Conservation (phyloP, 2,329 filamentous ascomycete species). For the Colletotrichum sp. region DNA sequence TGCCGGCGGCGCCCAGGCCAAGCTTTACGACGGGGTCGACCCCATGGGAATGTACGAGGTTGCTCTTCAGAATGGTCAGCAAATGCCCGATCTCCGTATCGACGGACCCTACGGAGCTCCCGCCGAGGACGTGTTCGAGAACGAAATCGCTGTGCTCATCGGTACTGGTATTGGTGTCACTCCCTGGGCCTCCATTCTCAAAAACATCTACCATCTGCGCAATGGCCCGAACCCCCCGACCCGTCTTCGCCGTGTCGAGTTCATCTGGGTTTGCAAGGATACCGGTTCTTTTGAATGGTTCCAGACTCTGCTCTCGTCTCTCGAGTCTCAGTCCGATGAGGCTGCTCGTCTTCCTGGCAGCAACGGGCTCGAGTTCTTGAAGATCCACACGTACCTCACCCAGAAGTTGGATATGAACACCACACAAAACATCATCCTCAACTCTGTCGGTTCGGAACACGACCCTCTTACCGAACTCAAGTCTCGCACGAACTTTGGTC, state of each 20-base stretch:
- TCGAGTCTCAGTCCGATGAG: constrained; percentile 83
- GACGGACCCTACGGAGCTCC: constrained; percentile 97
- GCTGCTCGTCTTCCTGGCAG: constrained; percentile 71
- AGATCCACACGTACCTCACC: constrained; percentile 97
- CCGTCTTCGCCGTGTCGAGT: constrained; percentile 92
- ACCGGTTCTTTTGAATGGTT: constrained; percentile 99
- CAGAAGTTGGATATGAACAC: constrained; percentile 92
- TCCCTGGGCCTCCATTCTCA: constrained; percentile 85
- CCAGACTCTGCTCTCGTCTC: constrained; percentile 87
- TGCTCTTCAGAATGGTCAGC: constrained; percentile 88
- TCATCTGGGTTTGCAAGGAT: constrained; percentile 98
- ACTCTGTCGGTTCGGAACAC: constrained; percentile 85
- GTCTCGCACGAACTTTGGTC: constrained; percentile 90
- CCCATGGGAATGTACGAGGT: constrained; percentile 98
- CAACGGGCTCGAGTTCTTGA: constrained; percentile 82
- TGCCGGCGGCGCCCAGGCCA: constrained; percentile 84
- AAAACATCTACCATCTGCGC: constrained; percentile 98
- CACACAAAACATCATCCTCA: constrained; percentile 94
- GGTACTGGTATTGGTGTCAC: constrained; percentile 89
- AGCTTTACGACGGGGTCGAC: constrained; percentile 89
- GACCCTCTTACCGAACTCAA: constrained; percentile 94
- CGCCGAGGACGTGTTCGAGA: constrained; percentile 95
- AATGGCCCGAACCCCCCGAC: constrained; percentile 71
- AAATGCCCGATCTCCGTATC: constrained; percentile 88
- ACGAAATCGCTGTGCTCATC: constrained; percentile 85